Percentiles rank a stretch among this genome's conserved stretches.
These are phyloP conservation scores for Pistacia atlantica DNA, from an alignment of 345 rosid species.

Conservation along the genomic window DNA sequence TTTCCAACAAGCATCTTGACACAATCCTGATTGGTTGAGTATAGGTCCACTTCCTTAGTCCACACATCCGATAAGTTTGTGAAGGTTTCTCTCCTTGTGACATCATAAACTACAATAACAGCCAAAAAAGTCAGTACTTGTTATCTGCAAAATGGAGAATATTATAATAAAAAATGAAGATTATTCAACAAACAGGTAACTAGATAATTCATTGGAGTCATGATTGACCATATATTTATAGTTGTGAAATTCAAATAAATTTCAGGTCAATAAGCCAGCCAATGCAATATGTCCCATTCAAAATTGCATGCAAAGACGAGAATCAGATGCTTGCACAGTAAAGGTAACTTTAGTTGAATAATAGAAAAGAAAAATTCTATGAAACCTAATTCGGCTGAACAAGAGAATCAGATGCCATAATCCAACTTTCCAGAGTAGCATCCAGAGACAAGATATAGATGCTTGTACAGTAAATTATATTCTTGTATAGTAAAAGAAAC, in stretches of 20 bases:
- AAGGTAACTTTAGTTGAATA: neutral
- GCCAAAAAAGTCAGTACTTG: constrained; percentile 2
- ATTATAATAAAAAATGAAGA: neutral
- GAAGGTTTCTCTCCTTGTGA: constrained; percentile 87
- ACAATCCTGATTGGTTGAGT: constrained; percentile 77
- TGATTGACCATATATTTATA: neutral
- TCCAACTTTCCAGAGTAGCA: no score
- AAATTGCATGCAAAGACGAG: neutral
- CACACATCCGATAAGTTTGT: constrained; percentile 85
- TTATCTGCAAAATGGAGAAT: neutral
- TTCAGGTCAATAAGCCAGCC: neutral
- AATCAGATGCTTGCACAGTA: neutral
- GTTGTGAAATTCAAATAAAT: neutral
- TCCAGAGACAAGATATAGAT: neutral
- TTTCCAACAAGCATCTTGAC: constrained; percentile 95
- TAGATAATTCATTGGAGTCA: neutral
- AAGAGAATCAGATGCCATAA: no score
- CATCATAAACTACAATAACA: constrained; percentile 73
- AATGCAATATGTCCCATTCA: neutral
- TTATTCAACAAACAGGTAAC: no score
- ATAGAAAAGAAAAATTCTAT: constrained; percentile 1
- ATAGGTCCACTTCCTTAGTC: constrained; percentile 92
- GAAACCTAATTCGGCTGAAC: no score
- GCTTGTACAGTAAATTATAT: no score
- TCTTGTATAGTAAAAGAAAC: no score